Conservation (phyloP, 768 basidiomycete species). For the Agaricus blazei region DNA sequence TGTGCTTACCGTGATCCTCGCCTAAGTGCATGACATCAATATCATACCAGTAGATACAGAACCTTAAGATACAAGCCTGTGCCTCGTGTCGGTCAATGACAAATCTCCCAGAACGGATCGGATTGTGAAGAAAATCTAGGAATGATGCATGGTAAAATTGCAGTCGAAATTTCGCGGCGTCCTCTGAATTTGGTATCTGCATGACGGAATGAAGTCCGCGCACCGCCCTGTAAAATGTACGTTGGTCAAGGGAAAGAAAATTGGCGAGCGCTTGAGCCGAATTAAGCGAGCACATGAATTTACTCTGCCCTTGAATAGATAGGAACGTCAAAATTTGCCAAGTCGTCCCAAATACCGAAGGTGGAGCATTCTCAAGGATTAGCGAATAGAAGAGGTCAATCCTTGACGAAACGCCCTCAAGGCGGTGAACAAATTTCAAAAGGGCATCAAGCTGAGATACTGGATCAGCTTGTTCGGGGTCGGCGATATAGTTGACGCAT, state of each 20-base stretch:
- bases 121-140: background rate
- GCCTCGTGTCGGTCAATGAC: background rate
- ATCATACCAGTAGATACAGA: background rate
- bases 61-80: background rate
- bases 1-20: background rate
- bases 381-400: background rate
- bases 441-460: too few relatives aligned
- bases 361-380: background rate
- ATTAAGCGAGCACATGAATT: background rate
- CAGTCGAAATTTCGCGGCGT: background rate
- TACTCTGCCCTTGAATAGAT: background rate
- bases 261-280: background rate
- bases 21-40: background rate
- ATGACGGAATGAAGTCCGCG: background rate
- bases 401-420: too few relatives aligned
- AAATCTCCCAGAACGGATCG: background rate
- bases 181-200: background rate
- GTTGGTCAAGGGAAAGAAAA: background rate
- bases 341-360: background rate
- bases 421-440: too few relatives aligned
- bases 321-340: background rate
- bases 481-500: background rate
- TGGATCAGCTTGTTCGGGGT: too few relatives aligned
- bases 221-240: background rate
- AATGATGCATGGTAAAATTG: background rate